These are phyloP conservation scores for Aspergillus niger DNA, from an alignment of 2,329 filamentous ascomycete species.

Conservation along the genomic window DNA sequence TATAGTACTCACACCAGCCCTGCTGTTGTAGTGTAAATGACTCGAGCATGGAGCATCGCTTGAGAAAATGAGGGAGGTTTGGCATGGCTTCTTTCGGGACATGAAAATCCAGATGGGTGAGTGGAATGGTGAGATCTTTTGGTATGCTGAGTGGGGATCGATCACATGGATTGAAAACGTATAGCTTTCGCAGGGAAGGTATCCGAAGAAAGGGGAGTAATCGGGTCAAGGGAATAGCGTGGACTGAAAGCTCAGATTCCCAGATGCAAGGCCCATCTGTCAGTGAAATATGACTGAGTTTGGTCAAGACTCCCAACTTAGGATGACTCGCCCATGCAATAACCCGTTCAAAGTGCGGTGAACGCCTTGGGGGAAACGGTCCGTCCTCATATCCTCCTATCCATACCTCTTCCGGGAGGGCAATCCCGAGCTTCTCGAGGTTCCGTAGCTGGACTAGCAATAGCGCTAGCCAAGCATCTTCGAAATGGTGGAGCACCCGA, in stretches of 20 bases:
- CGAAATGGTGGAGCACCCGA: not conserved
- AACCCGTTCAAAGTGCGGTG: not conserved
- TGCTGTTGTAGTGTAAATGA: not conserved
- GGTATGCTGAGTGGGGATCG: not conserved
- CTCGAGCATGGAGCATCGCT: not conserved
- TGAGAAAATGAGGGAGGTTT: not conserved
- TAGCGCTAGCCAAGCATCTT: not conserved
- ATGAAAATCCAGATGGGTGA: not conserved
- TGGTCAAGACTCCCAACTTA: not conserved
- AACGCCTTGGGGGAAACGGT: not conserved
- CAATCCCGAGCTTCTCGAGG: not conserved
- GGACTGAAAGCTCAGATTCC: not conserved
- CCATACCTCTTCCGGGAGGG: not conserved
- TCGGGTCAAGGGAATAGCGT: not conserved
- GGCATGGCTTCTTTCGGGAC: not conserved
- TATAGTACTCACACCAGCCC: not conserved
- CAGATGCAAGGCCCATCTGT: not conserved
- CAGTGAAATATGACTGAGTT: not conserved
- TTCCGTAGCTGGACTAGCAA: not conserved
- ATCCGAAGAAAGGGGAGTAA: not conserved
- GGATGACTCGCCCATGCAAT: not conserved
- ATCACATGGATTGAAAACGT: not conserved
- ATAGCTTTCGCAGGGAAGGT: not conserved
- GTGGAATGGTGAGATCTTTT: not conserved
- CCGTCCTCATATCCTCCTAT: no score